Evolutionary conservation across 345 rosid species (phyloP).

Genomic region (Pugionium dolabratum): DNA sequence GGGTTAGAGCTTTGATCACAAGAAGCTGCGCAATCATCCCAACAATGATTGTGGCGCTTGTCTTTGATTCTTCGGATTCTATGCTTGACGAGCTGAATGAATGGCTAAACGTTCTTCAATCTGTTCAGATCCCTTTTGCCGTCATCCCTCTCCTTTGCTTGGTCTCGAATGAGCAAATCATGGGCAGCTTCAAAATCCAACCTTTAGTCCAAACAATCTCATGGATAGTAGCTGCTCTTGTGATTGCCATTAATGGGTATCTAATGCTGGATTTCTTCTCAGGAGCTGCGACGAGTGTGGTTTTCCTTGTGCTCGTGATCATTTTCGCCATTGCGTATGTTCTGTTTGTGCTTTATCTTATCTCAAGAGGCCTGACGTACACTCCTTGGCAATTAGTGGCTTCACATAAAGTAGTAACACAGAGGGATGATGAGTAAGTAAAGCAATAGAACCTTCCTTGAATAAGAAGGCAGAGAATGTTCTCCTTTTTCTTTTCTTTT

Average conservation of each 20-base stretch:
- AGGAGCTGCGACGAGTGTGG: constrained; percentile 53
- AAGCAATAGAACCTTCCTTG: background rate
- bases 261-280: constrained; percentile 80
- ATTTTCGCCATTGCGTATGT: constrained; percentile 56
- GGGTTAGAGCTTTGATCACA: constrained; percentile 90
- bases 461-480: constrained; percentile 1
- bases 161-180: constrained; percentile 82
- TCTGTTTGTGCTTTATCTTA: constrained; percentile 69
- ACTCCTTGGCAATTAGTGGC: constrained; percentile 43
- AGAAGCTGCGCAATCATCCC: constrained; percentile 88
- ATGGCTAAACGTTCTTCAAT: constrained; percentile 92
- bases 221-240: constrained; percentile 84
- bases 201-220: constrained; percentile 61
- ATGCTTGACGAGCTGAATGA: constrained; percentile 74
- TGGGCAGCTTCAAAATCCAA: constrained; percentile 86
- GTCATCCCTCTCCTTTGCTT: constrained; percentile 84
- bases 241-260: constrained; percentile 87
- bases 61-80: constrained; percentile 70
- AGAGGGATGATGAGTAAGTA: constrained; percentile 33
- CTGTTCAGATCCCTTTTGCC: constrained; percentile 90
- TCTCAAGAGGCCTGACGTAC: constrained; percentile 49
- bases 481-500: constrained; percentile 5
- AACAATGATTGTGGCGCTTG: constrained; percentile 83
- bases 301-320: constrained; percentile 40
- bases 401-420: constrained; percentile 30